These are phyloP conservation scores for Friedmanniomyces endolithicus DNA, from an alignment of 495 filamentous ascomycete genomes.

Conservation along the genomic window DNA sequence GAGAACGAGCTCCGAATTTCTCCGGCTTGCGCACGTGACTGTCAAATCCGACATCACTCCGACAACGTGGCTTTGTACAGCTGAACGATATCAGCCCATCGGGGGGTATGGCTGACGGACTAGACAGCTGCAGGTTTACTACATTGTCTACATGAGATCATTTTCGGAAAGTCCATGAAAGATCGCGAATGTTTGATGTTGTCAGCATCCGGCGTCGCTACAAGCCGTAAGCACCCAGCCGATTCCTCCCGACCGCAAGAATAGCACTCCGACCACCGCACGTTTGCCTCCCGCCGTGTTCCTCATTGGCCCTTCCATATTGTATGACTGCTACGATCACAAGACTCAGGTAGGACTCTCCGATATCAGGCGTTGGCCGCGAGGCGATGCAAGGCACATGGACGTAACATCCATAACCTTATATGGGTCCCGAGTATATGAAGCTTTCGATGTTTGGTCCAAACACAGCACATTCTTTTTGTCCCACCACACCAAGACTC, in stretches of 20 bases:
- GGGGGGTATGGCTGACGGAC: no score
- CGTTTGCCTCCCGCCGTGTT: no score
- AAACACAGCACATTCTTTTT: background rate
- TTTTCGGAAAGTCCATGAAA: no score
- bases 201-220: no score
- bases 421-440: background rate
- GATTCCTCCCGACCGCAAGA: background rate
- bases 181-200: no score
- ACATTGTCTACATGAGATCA: no score
- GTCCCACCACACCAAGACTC: background rate
- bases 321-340: background rate
- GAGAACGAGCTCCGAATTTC: no score
- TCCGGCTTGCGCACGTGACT: no score
- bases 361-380: constrained; percentile 1
- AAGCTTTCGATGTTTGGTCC: background rate
- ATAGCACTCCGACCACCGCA: background rate
- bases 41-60: no score
- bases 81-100: no score
- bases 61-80: no score
- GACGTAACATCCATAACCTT: background rate
- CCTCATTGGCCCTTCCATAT: background rate
- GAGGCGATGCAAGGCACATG: background rate
- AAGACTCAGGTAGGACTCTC: background rate
- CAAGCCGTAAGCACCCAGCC: background rate
- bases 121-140: no score